phyloP scores from a whole-genome alignment of 352 stramenopile species.

The Pythium biforme region DNA sequence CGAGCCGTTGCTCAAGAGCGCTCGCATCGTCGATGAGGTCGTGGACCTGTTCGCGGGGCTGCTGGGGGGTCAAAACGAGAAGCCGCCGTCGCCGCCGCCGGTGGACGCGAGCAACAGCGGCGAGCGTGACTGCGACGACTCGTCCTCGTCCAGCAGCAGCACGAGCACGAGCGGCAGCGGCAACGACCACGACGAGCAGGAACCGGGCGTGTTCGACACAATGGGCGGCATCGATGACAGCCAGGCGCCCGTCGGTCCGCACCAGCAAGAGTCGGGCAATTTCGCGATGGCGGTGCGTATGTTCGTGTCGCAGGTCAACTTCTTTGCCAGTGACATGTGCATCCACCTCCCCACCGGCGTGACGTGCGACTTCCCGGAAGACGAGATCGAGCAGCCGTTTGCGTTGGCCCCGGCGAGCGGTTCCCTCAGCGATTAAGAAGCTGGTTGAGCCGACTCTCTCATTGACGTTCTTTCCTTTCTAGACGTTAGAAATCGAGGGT shows the following conservation, averaged over 20 bases:
- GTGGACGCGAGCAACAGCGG: background rate
- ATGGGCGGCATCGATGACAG: background rate
- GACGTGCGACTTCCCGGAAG: constrained; percentile 6
- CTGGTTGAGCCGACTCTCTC: background rate
- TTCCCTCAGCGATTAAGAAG: background rate
- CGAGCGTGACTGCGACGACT: constrained; percentile 2
- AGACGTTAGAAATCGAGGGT: too few species aligned
- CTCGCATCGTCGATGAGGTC: background rate
- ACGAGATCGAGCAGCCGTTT: background rate
- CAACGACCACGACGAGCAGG: constrained; percentile 4
- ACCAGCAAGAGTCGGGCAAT: background rate
- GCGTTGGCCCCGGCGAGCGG: background rate
- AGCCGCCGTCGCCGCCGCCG: background rate
- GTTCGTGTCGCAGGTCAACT: background rate
- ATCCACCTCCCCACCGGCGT: constrained; percentile 10
- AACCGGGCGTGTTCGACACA: background rate
- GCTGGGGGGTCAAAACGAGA: background rate
- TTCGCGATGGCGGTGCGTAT: background rate
- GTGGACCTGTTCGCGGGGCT: background rate
- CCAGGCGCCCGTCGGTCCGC: background rate
- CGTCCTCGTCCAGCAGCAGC: too few species aligned
- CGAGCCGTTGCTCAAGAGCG: constrained; percentile 2
- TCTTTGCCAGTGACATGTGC: constrained; percentile 2
- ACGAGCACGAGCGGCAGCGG: background rate
- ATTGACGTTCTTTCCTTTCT: too few species aligned